Evolutionary conservation across 2,329 filamentous ascomycete genomes (phyloP).

Genomic region (Colletotrichum musae): DNA sequence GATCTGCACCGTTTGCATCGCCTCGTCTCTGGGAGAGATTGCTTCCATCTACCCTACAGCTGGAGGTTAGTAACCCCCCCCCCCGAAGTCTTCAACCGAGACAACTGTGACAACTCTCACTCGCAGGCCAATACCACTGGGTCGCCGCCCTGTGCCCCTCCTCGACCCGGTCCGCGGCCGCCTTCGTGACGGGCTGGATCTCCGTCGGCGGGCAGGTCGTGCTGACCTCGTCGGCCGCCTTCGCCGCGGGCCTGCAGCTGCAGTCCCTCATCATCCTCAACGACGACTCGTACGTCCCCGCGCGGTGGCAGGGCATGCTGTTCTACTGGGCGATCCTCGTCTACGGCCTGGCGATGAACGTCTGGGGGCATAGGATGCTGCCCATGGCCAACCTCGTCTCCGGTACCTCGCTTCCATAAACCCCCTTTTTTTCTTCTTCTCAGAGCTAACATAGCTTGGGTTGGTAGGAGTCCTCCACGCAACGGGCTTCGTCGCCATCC

Average conservation of each 20-base stretch:
- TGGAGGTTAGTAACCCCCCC: slow-evolving; percentile 44
- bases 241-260: slow-evolving; percentile 59
- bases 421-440: not conserved
- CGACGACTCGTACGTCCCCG: slow-evolving; percentile 54
- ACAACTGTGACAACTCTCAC: not conserved
- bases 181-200: slow-evolving; percentile 61
- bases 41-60: slow-evolving; percentile 55
- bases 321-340: slow-evolving; percentile 61
- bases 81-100: too few relatives aligned
- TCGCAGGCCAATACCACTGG: slow-evolving; percentile 61
- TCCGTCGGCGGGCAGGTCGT: slow-evolving; percentile 62
- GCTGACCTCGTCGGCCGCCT: slow-evolving; percentile 62
- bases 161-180: slow-evolving; percentile 51
- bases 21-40: slow-evolving; percentile 56
- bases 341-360: slow-evolving; percentile 56
- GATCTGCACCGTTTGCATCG: slow-evolving; percentile 55
- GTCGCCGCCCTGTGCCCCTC: slow-evolving; percentile 55
- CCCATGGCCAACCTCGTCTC: slow-evolving; percentile 53
- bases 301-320: slow-evolving; percentile 61
- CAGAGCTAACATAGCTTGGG: not conserved
- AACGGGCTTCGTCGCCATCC: slow-evolving; percentile 46
- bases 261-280: slow-evolving; percentile 61
- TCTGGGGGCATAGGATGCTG: slow-evolving; percentile 56
- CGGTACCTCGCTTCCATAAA: slow-evolving; percentile 19
- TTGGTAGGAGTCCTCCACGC: slow-evolving; percentile 47